Conservation (phyloP, 805 yeast species). For the Candida silvicultrix region DNA sequence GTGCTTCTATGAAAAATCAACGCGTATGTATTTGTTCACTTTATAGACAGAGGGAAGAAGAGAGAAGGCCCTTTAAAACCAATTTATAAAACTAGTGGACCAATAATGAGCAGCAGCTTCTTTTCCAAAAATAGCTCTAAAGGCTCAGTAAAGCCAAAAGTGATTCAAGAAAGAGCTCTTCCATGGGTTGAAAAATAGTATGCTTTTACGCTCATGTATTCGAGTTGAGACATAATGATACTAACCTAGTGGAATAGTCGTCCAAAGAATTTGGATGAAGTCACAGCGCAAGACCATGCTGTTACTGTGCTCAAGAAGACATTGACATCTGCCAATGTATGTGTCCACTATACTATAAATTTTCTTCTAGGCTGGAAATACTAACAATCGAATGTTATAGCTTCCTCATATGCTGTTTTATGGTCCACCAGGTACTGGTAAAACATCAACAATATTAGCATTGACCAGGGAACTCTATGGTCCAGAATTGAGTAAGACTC, state of each 20-base stretch:
- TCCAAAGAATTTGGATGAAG: conserved; percentile 80
- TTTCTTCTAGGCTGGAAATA: no score
- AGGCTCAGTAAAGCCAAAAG: background rate
- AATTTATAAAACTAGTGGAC: background rate
- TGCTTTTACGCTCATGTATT: no score
- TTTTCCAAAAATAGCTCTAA: background rate
- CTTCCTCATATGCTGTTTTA: conserved; percentile 88
- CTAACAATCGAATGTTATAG: conserved; percentile 1
- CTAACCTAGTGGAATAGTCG: conserved; percentile 37
- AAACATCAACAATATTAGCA: conserved; percentile 83
- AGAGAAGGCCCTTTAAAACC: no score
- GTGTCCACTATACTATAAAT: background rate
- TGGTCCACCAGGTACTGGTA: conserved; percentile 94
- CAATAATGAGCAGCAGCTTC: background rate
- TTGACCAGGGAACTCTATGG: conserved; percentile 76
- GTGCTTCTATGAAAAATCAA: no score
- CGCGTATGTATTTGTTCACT: no score
- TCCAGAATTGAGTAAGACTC: conserved; percentile 55
- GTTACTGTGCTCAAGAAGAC: conserved; percentile 78
- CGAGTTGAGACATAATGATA: background rate
- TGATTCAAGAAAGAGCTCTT: background rate
- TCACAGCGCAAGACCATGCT: conserved; percentile 88
- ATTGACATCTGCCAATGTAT: conserved; percentile 59
- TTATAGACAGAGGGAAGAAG: no score
- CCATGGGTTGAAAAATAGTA: conserved; percentile 6